Percentiles rank a stretch among this genome's conserved stretches.
phyloP scores from a whole-genome alignment of 768 basidiomycete genomes.

The Panus rudis region DNA sequence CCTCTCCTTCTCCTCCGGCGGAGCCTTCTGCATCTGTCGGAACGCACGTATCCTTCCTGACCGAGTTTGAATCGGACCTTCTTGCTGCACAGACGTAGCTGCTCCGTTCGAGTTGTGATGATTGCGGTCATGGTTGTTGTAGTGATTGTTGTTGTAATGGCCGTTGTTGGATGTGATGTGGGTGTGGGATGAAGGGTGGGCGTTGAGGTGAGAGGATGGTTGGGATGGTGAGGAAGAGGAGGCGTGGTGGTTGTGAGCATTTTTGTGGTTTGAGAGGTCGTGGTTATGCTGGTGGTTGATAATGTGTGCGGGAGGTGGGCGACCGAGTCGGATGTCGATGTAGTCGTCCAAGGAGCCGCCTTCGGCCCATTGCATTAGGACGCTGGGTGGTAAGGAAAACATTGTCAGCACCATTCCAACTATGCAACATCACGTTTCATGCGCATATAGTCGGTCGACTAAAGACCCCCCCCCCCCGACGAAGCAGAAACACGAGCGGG shows the following conservation, averaged over 20 bases:
- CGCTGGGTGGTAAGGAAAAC: slow-evolving; percentile 34
- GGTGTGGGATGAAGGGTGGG: no score
- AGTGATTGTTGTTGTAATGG: no score
- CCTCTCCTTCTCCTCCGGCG: slow-evolving; percentile 56
- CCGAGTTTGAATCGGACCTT: no score
- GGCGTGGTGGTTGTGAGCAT: slow-evolving; percentile 39
- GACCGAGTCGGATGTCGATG: slow-evolving; percentile 73
- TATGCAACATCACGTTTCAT: neutral
- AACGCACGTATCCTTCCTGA: slow-evolving; percentile 74
- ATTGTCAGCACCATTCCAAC: neutral
- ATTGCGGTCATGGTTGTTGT: no score
- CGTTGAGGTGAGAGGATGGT: no score
- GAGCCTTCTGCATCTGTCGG: slow-evolving; percentile 57
- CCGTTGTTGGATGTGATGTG: no score
- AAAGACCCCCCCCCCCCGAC: no score
- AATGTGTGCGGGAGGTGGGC: slow-evolving; percentile 28
- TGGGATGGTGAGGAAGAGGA: slow-evolving; percentile 11
- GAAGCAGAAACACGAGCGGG: neutral
- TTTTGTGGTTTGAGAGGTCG: slow-evolving; percentile 19
- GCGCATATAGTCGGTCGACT: no score
- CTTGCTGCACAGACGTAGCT: no score
- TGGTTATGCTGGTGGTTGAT: slow-evolving; percentile 24
- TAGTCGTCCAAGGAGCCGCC: slow-evolving; percentile 84
- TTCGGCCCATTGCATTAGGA: slow-evolving; percentile 93
- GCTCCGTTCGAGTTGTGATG: no score